phyloP scores from a whole-genome alignment of 139 green algal genomes.

The Chlorella sp. region DNA sequence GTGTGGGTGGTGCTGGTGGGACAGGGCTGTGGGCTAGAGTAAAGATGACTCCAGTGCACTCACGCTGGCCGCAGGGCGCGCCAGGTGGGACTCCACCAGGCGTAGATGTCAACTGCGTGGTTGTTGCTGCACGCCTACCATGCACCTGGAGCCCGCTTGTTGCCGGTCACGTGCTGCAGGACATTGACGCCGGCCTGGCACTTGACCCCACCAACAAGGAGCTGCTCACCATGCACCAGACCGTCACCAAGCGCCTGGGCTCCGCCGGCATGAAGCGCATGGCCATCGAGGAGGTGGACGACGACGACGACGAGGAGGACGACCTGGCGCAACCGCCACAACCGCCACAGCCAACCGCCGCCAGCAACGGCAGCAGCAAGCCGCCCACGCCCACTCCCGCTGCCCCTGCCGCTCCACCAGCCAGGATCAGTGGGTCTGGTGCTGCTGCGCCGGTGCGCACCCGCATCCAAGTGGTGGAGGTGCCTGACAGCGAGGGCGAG shows the following conservation, averaged over 20 bases:
- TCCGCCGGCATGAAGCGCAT: slow-evolving; percentile 2
- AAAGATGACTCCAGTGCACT: no score
- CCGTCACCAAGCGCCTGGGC: not conserved
- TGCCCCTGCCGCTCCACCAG: no score
- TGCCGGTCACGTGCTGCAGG: slow-evolving; percentile 6
- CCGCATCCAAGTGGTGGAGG: slow-evolving; percentile 22
- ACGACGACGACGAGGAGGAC: slow-evolving; percentile 20
- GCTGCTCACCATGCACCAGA: slow-evolving; percentile 13
- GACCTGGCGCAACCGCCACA: no score
- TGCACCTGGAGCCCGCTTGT: not conserved
- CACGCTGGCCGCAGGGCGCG: not conserved
- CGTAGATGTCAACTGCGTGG: no score
- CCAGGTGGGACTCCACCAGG: no score
- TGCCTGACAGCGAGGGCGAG: slow-evolving; percentile 13
- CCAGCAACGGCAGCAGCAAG: no score
- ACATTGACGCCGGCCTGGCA: slow-evolving; percentile 24
- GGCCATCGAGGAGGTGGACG: slow-evolving; percentile 30
- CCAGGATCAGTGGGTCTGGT: no score
- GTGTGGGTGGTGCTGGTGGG: no score
- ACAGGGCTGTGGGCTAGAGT: no score
- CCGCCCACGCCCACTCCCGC: no score
- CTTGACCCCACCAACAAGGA: slow-evolving; percentile 12
- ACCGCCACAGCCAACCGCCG: no score
- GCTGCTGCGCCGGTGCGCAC: no score
- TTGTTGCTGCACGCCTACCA: not conserved